Percentiles rank a stretch among this genome's conserved stretches.
These are phyloP conservation scores for Rhododendron vialii DNA, from an alignment of 148 eudicot genomes.

Conservation along the genomic window DNA sequence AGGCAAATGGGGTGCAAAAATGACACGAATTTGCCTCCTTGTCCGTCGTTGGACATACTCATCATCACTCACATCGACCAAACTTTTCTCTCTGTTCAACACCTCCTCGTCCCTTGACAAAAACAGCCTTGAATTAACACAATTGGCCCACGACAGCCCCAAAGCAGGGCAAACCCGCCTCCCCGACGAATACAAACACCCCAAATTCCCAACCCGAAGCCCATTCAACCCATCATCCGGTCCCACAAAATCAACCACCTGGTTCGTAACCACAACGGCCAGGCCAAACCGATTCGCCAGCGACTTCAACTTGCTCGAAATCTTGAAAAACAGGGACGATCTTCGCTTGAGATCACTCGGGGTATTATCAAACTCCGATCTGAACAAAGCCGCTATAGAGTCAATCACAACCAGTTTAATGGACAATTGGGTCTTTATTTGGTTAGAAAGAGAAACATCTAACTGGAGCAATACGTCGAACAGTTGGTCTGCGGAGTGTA, in stretches of 20 bases:
- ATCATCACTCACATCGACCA: slow-evolving; percentile 28
- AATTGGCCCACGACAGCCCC: slow-evolving; percentile 90
- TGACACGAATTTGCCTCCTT: slow-evolving; percentile 58
- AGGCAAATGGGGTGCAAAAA: slow-evolving; percentile 90
- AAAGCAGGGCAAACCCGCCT: slow-evolving; percentile 79
- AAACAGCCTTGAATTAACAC: slow-evolving; percentile 71
- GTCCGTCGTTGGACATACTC: slow-evolving; percentile 21
- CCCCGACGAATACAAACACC: slow-evolving; percentile 48
- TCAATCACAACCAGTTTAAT: slow-evolving; percentile 66
- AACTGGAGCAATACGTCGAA: slow-evolving; percentile 67
- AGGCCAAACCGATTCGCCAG: slow-evolving; percentile 59
- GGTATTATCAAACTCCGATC: slow-evolving; percentile 67
- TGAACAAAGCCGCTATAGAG: slow-evolving; percentile 71
- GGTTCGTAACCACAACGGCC: slow-evolving; percentile 76
- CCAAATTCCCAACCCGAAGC: slow-evolving; percentile 60
- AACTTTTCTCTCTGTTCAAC: slow-evolving; percentile 30
- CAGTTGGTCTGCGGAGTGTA: slow-evolving; percentile 62
- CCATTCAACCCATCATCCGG: slow-evolving; percentile 34
- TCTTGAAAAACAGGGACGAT: slow-evolving; percentile 60
- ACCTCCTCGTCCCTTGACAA: slow-evolving; percentile 59
- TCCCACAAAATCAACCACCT: slow-evolving; percentile 69
- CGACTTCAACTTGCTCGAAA: slow-evolving; percentile 50
- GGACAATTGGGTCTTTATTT: slow-evolving; percentile 21
- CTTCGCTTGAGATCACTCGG: slow-evolving; percentile 54
- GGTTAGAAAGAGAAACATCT: slow-evolving; percentile 32